Percentiles rank a stretch among this genome's conserved stretches.
Conservation (phyloP, 2,329 filamentous ascomycete genomes). For the Aspergillus candidus region DNA sequence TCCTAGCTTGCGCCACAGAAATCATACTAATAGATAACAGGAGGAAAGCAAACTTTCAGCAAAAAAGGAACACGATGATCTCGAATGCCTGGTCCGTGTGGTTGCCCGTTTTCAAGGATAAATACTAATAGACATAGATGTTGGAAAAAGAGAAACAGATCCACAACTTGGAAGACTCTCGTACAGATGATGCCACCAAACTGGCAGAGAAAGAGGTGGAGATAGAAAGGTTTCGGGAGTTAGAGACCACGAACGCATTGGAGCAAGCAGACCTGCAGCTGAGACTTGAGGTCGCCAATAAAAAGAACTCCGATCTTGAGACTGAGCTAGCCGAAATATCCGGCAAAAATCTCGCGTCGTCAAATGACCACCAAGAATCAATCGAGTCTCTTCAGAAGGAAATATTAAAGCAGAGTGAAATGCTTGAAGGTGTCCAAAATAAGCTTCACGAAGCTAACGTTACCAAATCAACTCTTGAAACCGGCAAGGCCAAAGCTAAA, state of each 20-base stretch:
- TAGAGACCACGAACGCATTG: conserved; percentile 12
- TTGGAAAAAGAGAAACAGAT: conserved; percentile 16
- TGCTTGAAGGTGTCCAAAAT: conserved; percentile 12
- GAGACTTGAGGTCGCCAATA: conserved; percentile 16
- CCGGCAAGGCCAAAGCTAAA: conserved; percentile 16
- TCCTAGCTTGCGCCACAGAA: neutral
- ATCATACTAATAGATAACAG: conserved; percentile 17
- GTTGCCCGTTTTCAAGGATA: neutral
- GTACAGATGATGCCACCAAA: conserved; percentile 8
- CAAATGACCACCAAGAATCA: conserved; percentile 11
- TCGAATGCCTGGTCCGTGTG: conserved; percentile 16
- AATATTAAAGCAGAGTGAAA: conserved; percentile 24
- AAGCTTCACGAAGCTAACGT: conserved; percentile 11
- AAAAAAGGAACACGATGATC: conserved; percentile 8
- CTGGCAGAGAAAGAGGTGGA: conserved; percentile 13
- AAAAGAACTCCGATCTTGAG: conserved; percentile 19
- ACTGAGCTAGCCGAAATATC: conserved; percentile 4
- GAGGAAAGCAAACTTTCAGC: conserved; percentile 11
- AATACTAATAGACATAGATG: conserved; percentile 17
- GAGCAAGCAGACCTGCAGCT: conserved; percentile 15
- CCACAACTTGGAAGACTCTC: conserved; percentile 10
- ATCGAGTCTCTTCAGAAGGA: conserved; percentile 11
- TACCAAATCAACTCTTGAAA: conserved; percentile 14
- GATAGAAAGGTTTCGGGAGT: conserved; percentile 17
- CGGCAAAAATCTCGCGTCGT: conserved; percentile 3